Evolutionary conservation across 73 alveolate species (phyloP).

Genomic region (Durusdinium trenchii): DNA sequence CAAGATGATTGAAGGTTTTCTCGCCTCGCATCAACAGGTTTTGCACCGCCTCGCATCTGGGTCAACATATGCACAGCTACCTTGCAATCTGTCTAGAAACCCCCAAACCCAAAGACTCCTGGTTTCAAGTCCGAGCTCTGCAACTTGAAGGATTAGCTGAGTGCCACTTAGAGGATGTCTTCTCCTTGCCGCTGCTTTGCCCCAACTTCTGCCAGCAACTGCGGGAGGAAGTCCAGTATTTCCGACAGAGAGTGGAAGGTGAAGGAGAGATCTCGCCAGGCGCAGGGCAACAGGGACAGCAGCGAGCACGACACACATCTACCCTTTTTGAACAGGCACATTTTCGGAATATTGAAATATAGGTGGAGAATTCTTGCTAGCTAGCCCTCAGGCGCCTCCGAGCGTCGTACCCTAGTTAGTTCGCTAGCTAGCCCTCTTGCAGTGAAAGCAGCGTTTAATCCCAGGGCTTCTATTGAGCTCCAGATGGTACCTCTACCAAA

Average conservation of each 20-base stretch:
- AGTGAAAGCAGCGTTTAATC: background rate
- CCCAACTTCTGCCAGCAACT: background rate
- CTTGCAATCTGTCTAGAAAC: no score
- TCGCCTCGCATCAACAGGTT: no score
- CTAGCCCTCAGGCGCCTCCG: background rate
- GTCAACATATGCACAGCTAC: no score
- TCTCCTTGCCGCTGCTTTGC: conserved; percentile 30
- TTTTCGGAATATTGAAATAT: background rate
- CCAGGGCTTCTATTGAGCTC: conserved; percentile 38
- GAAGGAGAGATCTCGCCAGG: conserved; percentile 4
- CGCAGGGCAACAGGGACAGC: background rate
- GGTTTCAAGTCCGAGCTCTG: no score
- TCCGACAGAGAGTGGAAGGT: background rate
- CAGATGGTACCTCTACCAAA: conserved; percentile 60
- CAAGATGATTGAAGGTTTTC: no score
- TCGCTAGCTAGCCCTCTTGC: background rate
- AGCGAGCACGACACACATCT: background rate
- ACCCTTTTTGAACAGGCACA: background rate
- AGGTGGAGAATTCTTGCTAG: background rate
- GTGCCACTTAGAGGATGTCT: conserved; percentile 40
- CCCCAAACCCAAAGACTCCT: no score
- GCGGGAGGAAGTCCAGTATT: background rate
- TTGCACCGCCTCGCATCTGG: no score
- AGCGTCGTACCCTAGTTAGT: background rate
- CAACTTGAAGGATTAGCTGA: background rate